Base-by-base conservation (phyloP, 768 basidiomycete genomes). In the Terana coerulea region DNA sequence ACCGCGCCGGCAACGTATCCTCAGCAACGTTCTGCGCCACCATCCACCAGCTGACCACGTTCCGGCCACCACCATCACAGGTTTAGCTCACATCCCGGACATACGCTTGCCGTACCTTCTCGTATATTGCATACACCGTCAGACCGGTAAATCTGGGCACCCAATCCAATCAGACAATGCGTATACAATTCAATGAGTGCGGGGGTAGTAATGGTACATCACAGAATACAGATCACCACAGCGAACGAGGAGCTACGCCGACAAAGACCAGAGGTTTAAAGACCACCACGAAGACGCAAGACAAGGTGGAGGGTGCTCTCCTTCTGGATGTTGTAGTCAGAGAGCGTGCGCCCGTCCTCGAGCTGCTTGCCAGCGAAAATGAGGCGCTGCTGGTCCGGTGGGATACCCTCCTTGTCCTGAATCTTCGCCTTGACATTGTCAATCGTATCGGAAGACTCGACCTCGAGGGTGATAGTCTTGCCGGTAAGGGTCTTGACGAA, bases 361-460 rank as follows among this genome's bases (percentile, higher is more conserved):
- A 79, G 69, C 67, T 80, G 78, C 68, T 80, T 79, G 40, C 65
- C 93, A 46, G 93, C 93, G 59, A 94, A 95, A 65, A 88, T 91
- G 43, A 94, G 74, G 36, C 91, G 86, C 61, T 94, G 92, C 64
- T 93, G 91, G 60, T 92, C 86, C 1, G 87, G 84, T 34, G 86
- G 87, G 31, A 89, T 90, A 0, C 87, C 88, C 53, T 88, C 87
- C 68, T 87, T 88, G 63, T 88, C 86, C 60, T 87, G 86, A 21
- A 88, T 88, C 72, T 86, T 86, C 0, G 83, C 76, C 66, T 85
- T 86, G 25, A 93, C 91, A 55, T 92, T 91, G 65, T 94, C 91
- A 62, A 95, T 93, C n/a, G 92, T 92, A 66, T 93, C 90, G 0
- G 87, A 90, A 0, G 91, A 92, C 69, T 94, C 91, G 34, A 95